Base-by-base conservation (phyloP, 2,329 filamentous ascomycete genomes). In the Verticillium tricorpus region DNA sequence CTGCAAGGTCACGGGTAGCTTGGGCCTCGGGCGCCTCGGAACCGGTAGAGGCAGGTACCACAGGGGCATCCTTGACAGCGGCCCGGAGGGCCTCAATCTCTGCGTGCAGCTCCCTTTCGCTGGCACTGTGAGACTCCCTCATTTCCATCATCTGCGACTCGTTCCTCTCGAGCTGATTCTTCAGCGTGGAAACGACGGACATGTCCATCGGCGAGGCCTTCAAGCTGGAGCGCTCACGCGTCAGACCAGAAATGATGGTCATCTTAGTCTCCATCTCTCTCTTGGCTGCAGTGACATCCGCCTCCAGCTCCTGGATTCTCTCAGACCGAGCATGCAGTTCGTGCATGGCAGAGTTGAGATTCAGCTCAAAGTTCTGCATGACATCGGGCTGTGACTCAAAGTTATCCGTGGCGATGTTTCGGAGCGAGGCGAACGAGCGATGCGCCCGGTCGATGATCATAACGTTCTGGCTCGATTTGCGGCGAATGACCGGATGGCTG, bases 251-350 rank as follows among this genome's bases (percentile, higher is more conserved):
- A 68, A 99, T 98, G 71, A 99, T 93, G 34, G 92, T 91, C 81
- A 94, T 93, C 84, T 99, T 99, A 65, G 86, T 89, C 72, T 99
- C 95, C 89, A 98, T 96, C 75, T 99, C 95, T 79, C 93, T 97
- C 80, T 92, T 95, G 25, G 93, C 86, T 4, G 87, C 88, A 31
- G 88, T 81, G 61, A 97, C 85, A 68, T 97, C 94, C 6, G 88
- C 87, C 74, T 99, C 95, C 15, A 99, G 82, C 69, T 93, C 89
- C 71, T 96, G 91, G 60, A 97, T 93, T 32, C 93, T 88, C 73
- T 98, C 93, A 45, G 93, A 93, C 52, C 93, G 88, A 11, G 83
- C 83, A 66, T 97, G 90, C 37, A 99, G 82, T 73, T 99, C 95
- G 69, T 95, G 91, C 88, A 97, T 94, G 62, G 94, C 92, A 2